Conservation (phyloP, 129 eudicot species). For the Artemisia tridentata region DNA sequence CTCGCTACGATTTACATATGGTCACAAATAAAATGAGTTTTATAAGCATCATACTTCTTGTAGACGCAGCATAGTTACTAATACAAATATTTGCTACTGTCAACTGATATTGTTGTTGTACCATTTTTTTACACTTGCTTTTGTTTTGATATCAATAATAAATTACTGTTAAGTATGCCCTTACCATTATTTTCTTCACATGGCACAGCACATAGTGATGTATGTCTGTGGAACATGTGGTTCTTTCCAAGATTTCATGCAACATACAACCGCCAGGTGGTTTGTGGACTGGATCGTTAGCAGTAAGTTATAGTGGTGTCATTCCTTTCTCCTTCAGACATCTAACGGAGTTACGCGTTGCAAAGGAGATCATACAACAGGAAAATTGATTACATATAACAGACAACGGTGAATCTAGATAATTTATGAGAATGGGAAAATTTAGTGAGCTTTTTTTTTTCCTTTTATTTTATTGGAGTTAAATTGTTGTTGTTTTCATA, state of each 20-base stretch:
- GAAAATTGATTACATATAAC: background rate
- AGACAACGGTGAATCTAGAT: background rate
- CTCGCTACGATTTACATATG: background rate
- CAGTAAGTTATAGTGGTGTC: background rate
- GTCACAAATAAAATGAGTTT: background rate
- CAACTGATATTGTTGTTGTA: background rate
- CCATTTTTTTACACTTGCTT: background rate
- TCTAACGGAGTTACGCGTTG: background rate
- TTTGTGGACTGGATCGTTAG: conserved; percentile 1
- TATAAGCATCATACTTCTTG: background rate
- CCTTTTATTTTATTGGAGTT: background rate
- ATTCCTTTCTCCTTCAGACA: background rate
- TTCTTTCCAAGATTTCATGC: background rate
- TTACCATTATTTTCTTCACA: background rate
- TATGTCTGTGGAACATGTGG: background rate
- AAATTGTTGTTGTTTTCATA: background rate
- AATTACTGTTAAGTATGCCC: background rate
- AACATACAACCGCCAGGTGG: conserved; percentile 2
- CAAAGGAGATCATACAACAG: conserved; percentile 3
- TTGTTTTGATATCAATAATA: background rate
- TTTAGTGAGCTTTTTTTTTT: background rate
- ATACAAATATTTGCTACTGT: background rate
- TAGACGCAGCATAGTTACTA: background rate
- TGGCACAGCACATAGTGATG: conserved; percentile 9
- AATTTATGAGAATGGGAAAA: background rate